Percentiles rank a stretch among this genome's conserved stretches.
Evolutionary conservation across 495 filamentous ascomycete species (phyloP).

Genomic region (Trichoderma parareesei): DNA sequence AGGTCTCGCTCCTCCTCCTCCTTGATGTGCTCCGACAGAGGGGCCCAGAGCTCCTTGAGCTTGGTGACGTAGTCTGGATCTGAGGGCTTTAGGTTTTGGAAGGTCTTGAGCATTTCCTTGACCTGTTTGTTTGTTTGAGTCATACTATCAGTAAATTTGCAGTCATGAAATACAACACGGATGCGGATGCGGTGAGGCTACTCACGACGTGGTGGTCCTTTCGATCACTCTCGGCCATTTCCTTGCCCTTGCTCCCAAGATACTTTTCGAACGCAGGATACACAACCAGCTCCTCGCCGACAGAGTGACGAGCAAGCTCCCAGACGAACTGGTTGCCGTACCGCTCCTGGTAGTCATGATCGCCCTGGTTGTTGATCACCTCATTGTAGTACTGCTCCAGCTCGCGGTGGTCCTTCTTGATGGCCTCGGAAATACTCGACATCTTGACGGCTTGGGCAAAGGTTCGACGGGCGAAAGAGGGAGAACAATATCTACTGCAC

Average conservation of each 20-base stretch:
- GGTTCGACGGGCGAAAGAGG: neutral
- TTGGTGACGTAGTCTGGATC: constrained; percentile 43
- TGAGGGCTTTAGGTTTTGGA: constrained; percentile 46
- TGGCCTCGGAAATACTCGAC: constrained; percentile 27
- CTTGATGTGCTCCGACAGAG: constrained; percentile 49
- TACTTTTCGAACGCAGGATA: constrained; percentile 61
- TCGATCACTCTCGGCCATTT: constrained; percentile 52
- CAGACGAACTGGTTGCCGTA: constrained; percentile 64
- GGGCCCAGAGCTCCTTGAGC: constrained; percentile 43
- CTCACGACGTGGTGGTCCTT: constrained; percentile 48
- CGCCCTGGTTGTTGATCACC: constrained; percentile 38
- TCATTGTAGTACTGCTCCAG: constrained; percentile 51
- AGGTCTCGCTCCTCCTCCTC: constrained; percentile 54
- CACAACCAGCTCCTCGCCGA: constrained; percentile 62
- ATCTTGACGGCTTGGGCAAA: neutral
- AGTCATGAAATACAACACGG: too few species aligned
- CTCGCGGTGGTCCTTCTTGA: constrained; percentile 57
- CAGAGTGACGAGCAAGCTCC: constrained; percentile 59
- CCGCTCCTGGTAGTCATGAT: constrained; percentile 39
- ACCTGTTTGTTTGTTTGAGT: constrained; percentile 36
- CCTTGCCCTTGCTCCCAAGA: constrained; percentile 33
- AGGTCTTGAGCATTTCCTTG: constrained; percentile 52
- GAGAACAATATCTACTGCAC: neutral
- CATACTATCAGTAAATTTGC: neutral
- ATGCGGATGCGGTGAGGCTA: too few species aligned